phyloP scores from a whole-genome alignment of 2,329 filamentous ascomycete species.

The Elsinoe australis region DNA sequence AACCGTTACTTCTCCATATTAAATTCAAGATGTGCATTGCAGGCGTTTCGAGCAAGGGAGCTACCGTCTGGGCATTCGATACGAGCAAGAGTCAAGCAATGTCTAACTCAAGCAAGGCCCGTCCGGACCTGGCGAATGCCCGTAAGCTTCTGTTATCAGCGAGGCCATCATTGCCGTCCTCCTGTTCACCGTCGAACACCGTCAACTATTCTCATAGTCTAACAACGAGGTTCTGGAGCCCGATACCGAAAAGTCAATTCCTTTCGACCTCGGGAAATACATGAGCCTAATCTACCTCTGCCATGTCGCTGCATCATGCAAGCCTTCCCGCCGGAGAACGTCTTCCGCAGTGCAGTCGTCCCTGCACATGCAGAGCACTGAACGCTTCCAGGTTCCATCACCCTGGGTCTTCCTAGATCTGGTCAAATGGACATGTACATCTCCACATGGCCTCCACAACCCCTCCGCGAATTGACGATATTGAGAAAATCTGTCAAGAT shows the following conservation, averaged over 20 bases:
- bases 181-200: too few species aligned
- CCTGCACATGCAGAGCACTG: conserved; percentile 15
- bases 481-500: conserved; percentile 9
- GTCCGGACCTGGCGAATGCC: too few species aligned
- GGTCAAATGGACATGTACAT: neutral
- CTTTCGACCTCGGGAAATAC: neutral
- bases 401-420: conserved; percentile 11
- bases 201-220: too few species aligned
- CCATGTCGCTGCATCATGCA: conserved; percentile 8
- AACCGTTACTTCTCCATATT: too few species aligned
- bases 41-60: neutral
- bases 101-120: too few species aligned
- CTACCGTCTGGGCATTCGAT: neutral
- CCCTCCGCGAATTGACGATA: conserved; percentile 11
- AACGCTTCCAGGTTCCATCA: conserved; percentile 1
- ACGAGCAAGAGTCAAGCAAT: too few species aligned
- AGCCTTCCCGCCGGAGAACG: conserved; percentile 13
- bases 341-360: conserved; percentile 5
- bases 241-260: too few species aligned
- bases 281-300: neutral
- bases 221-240: too few species aligned
- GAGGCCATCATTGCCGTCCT: too few species aligned
- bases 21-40: too few species aligned
- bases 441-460: conserved; percentile 7
- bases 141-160: too few species aligned